Evolutionary conservation across 225 moss, liverwort and hornwort species (phyloP), one percentile per base, ranked within the genome.

Genomic region (Pseudisothecium myosuroides): DNA sequence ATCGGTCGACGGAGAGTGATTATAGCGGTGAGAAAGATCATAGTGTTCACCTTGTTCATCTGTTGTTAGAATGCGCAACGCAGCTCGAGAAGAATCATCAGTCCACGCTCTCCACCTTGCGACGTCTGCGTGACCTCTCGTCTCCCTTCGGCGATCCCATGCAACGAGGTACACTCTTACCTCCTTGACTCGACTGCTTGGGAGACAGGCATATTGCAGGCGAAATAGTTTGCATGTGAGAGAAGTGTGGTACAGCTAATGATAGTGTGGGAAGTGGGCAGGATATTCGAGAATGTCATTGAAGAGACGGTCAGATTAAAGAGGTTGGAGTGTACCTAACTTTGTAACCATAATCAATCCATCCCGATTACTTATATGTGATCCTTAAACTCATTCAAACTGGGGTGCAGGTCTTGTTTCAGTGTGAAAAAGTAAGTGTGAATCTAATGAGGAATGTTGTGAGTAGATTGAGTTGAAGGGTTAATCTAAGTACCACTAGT

Each of bases 131-230:
- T 24, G 95, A 95, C 82, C 93, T 94, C 29, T 95, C 94, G 23
- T 93, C 95, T 26, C 93, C 93, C 10, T 91, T 93, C 59, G 96
- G 96, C n/a, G 95, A 96, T 76, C 91, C 94, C 36, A 95, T 93
- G 92, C 95, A 95, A 81, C 93, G 96, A 88, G 82, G 88, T 88
- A 88, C 32, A 37, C 62, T 16, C 14, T 41, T 79, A 24, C 23
- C 34, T 16, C 62, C 34, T 43, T 31, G 32, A 61, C 15, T 82
- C 34, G 45, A 82, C 45, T 82, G 32, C 45, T 45, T 45, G 15
- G 23, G 45, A 62, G 47, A 62, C 7, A 4, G 62, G 28, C 62
- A 43, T 22, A 15, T 20, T 62, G 22, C 32, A 10, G 47, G 16
- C 34, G 63, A 62, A 16, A 47, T 14, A 23, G 82, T 23, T 82